phyloP scores from a whole-genome alignment of 1,284 basidiomycete species.

The Stereum hirsutum region DNA sequence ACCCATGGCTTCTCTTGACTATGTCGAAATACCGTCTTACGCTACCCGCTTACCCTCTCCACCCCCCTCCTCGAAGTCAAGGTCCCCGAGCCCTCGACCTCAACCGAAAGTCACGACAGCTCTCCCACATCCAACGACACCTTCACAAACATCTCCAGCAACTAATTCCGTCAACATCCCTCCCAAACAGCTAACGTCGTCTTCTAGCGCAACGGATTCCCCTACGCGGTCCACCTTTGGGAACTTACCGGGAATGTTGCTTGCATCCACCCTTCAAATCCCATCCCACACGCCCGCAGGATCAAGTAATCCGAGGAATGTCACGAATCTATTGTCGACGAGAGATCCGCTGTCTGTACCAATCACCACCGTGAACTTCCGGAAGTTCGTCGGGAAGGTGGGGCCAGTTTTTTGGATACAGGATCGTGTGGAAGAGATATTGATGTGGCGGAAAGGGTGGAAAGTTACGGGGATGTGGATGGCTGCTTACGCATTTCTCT shows the following conservation, averaged over 20 bases:
- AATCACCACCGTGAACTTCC: constrained; percentile 64
- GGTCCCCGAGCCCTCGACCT: constrained; percentile 22
- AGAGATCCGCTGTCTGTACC: constrained; percentile 63
- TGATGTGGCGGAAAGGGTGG: constrained; percentile 66
- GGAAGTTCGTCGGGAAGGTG: constrained; percentile 55
- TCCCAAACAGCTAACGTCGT: too few species aligned
- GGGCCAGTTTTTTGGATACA: constrained; percentile 74
- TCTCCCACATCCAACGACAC: constrained; percentile 28
- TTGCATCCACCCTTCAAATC: constrained; percentile 22
- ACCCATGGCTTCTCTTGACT: constrained; percentile 42
- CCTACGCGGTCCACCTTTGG: constrained; percentile 15
- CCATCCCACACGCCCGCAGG: constrained; percentile 19
- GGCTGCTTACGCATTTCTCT: constrained; percentile 58
- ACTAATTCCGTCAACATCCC: too few species aligned
- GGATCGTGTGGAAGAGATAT: constrained; percentile 64
- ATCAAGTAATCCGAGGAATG: constrained; percentile 17
- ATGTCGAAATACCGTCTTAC: constrained; percentile 39
- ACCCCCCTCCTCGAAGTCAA: constrained; percentile 4
- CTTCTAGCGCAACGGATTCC: constrained; percentile 14
- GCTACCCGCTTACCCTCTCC: constrained; percentile 31
- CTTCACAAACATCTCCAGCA: constrained; percentile 17
- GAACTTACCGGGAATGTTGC: constrained; percentile 23
- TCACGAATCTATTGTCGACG: constrained; percentile 30
- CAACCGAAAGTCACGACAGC: constrained; percentile 33
- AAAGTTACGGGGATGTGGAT: constrained; percentile 60